Base-by-base conservation (phyloP, 179 eudicot species). In the Spinacia oleracea region DNA sequence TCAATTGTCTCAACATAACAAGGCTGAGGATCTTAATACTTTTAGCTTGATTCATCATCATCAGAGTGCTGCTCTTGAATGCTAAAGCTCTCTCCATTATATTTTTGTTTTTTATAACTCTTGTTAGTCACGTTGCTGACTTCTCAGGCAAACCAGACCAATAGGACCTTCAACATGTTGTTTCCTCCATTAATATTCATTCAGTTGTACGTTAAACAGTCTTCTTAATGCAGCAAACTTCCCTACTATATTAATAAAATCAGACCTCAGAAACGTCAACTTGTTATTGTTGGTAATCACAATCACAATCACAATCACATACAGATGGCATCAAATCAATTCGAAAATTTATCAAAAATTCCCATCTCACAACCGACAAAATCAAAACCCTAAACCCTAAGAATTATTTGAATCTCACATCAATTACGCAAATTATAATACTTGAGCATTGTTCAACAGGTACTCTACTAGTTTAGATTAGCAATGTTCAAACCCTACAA, bases 321-420 rank as follows among this genome's bases (percentile, higher is more conserved):
- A n/a, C 40, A 70, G 74, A 25, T 70, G 6, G 55, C 74, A 70
- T 70, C 74, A 43, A 66, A 68, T 38, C 40, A 38, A 38, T 4
- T 1, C 5, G 40, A 2, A 38, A 38, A 38, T 38, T 40, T n/a
- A 38, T 9, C 50, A 67, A 40, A 15, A 38, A 67, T 67, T 2
- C 0, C 4, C 27, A 43, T 1, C 35, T 43, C 6, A 56, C 20
- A 42, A 3, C n/a, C 21, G 60, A 31, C 59, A 43, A 45, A 70
- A 27, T 27, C 40, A 62, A 70, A 48, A 63, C 40, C 46, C 14
- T 50, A 74, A 64, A 75, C 9, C 48, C 34, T 7, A 32, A 70
- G 27, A 70, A 53, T 11, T 4, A 23, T 10, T 2, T 5, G 29
- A 20, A 11, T 21, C 2, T 2, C 25, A 23, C 59, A 46, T 29